A percentile compares a stretch with the other conserved stretches of the same genome.
These are phyloP conservation scores for Mycena metata DNA, from an alignment of 768 basidiomycete genomes.

Conservation along the genomic window DNA sequence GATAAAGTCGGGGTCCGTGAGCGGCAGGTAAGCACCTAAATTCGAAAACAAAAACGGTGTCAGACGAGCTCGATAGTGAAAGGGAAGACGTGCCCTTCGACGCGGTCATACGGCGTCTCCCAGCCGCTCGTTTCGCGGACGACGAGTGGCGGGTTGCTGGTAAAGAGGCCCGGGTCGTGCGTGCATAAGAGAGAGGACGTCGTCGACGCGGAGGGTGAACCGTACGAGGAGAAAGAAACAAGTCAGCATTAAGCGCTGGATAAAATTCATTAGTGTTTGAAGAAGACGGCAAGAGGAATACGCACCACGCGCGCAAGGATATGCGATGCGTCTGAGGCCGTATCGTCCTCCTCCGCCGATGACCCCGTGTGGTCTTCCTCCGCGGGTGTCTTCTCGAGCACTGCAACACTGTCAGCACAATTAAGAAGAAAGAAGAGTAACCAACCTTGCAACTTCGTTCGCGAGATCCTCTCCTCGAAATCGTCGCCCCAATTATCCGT, in stretches of 20 bases:
- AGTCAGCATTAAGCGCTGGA: constrained; percentile 95
- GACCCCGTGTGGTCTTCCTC: constrained; percentile 65
- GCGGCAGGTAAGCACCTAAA: constrained; percentile 80
- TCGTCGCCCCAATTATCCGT: constrained; percentile 99
- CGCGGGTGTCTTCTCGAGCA: constrained; percentile 69
- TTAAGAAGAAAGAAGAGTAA: constrained; percentile 1
- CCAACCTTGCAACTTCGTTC: constrained; percentile 82
- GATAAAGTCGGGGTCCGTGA: constrained; percentile 91
- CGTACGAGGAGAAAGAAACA: constrained; percentile 92
- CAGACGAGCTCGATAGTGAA: background rate
- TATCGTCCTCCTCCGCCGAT: constrained; percentile 82
- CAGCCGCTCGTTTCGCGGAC: constrained; percentile 89
- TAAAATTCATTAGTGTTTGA: background rate
- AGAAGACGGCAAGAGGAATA: constrained; percentile 37
- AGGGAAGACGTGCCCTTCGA: constrained; percentile 69
- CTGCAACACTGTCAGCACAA: constrained; percentile 48
- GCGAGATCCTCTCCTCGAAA: constrained; percentile 93
- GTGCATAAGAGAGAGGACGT: constrained; percentile 93
- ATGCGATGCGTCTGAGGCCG: constrained; percentile 80
- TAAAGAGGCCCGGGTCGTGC: constrained; percentile 89
- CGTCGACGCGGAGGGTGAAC: constrained; percentile 94
- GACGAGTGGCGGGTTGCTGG: constrained; percentile 68
- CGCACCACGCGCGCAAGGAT: constrained; percentile 89
- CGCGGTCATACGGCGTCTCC: constrained; percentile 88
- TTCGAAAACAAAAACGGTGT: too few relatives aligned